Percentiles rank a stretch among this genome's conserved stretches.
phyloP scores from a whole-genome alignment of 495 filamentous ascomycete species.

The Hypoxylon intermedium region DNA sequence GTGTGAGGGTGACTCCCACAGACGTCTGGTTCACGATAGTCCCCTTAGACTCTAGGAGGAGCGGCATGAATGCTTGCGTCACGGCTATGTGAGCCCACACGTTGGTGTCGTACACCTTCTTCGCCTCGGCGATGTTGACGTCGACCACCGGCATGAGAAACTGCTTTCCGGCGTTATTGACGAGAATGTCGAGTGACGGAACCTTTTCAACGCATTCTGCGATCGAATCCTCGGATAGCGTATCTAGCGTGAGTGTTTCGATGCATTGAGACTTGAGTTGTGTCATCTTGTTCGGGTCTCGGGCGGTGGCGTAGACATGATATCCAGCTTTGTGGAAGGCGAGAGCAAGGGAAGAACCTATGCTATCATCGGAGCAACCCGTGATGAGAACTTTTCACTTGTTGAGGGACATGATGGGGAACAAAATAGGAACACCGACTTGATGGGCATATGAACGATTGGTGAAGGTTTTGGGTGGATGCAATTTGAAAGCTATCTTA shows the following conservation, averaged over 20 bases:
- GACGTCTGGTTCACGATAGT: slow-evolving; percentile 38
- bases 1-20: slow-evolving; percentile 2
- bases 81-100: slow-evolving; percentile 55
- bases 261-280: slow-evolving; percentile 28
- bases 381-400: slow-evolving; percentile 47
- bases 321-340: slow-evolving; percentile 43
- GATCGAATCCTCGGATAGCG: slow-evolving; percentile 42
- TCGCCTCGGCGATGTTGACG: slow-evolving; percentile 47
- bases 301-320: slow-evolving; percentile 54
- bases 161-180: slow-evolving; percentile 57
- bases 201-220: slow-evolving; percentile 24
- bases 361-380: slow-evolving; percentile 53
- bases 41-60: slow-evolving; percentile 52
- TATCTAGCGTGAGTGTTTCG: slow-evolving; percentile 45
- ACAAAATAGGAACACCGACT: too few species aligned
- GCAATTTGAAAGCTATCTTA: neutral
- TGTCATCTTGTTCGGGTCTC: slow-evolving; percentile 49
- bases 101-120: slow-evolving; percentile 56
- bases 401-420: neutral
- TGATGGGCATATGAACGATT: neutral
- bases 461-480: neutral
- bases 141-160: slow-evolving; percentile 50
- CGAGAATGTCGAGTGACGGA: slow-evolving; percentile 50
- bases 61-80: slow-evolving; percentile 53
- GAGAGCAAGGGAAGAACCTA: slow-evolving; percentile 51